Conservation (phyloP, 2,329 filamentous ascomycete genomes). For the Didymella lethalis region DNA sequence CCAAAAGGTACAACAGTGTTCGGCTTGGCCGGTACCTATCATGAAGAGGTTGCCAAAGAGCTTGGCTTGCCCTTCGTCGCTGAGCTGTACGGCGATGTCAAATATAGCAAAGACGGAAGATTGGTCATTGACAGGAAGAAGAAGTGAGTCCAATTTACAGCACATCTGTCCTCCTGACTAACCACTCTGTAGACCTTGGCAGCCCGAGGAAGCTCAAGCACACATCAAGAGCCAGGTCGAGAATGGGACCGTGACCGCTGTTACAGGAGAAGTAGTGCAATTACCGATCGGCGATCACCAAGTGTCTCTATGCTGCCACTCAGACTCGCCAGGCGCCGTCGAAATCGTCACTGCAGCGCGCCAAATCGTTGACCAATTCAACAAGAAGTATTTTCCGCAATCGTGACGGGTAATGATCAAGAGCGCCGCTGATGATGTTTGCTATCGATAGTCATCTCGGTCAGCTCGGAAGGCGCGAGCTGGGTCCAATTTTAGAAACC, state of each 20-base stretch:
- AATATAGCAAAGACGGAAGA: slow-evolving; percentile 60
- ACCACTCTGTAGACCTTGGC: slow-evolving; percentile 48
- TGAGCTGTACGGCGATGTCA: slow-evolving; percentile 65
- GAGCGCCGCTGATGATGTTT: slow-evolving; percentile 4
- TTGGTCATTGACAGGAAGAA: slow-evolving; percentile 67
- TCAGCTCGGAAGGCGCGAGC: slow-evolving; percentile 17
- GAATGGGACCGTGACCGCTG: slow-evolving; percentile 51
- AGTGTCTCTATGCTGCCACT: slow-evolving; percentile 56
- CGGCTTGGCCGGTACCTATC: slow-evolving; percentile 62
- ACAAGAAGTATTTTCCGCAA: slow-evolving; percentile 27
- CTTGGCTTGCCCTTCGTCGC: slow-evolving; percentile 62
- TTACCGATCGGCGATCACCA: slow-evolving; percentile 54
- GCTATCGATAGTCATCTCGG: slow-evolving; percentile 15
- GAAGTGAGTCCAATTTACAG: slow-evolving; percentile 49
- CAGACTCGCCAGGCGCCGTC: slow-evolving; percentile 55
- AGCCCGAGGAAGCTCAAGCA: slow-evolving; percentile 51
- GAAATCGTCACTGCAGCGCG: slow-evolving; percentile 55
- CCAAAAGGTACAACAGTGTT: slow-evolving; percentile 62
- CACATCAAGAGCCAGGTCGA: slow-evolving; percentile 54
- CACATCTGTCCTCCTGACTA: slow-evolving; percentile 2
- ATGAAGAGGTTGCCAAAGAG: slow-evolving; percentile 63
- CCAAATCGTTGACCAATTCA: slow-evolving; percentile 54
- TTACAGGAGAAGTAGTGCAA: slow-evolving; percentile 53
- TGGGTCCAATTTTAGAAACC: slow-evolving; percentile 20
- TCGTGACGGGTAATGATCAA: background rate